Base-by-base conservation (phyloP, 192 early-diverging fungal species). In the Coemansia guatemalensis region DNA sequence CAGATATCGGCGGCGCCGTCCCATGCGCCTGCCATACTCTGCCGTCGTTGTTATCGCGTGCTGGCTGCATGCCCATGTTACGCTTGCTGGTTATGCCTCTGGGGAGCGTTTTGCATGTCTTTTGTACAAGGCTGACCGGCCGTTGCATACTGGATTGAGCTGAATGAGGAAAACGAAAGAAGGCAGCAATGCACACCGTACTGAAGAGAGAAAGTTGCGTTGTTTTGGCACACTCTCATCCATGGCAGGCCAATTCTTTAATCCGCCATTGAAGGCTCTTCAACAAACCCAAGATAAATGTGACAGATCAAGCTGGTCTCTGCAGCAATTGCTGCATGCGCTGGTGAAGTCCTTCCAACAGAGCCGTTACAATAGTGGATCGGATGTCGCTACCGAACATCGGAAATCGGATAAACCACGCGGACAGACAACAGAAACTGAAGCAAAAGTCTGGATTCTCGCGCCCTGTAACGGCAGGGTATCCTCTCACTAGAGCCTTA, bases 1-100 rank as follows among this genome's bases (percentile, higher is more conserved):
- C 56, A 5, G 53, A 29, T 59, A 79, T 32, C 17, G 71, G 70
- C 25, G 64, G 67, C 1, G 1, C 61, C 3, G 32, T 2, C 2
- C 61, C 61, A 18, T 53, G 33, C 11, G 32, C 23, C 1, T 21
- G 29, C 59, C 48, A 26, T 32, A 8, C 27, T 55, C 53, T 22
- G 5, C 21, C 11, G 25, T 24, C 52, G 25, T 18, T 17, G 52
- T 21, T 53, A 29, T 29, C 23, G 25, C 39, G 12, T 44, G 39
- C 14, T 2, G 39, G 39, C 39, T 44, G 12, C 17, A 12, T 17
- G 39, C 14, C 14, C 39, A 44, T 44, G 14, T 17, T 44, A 44
- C 39, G 39, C 39, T 44, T 44, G 14, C 39, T 17, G 14, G 39
- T 17, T 17, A 44, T 3, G 39, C 39, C 3, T 17, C 14, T 44